Base-by-base conservation (phyloP, 169 alveolate genomes). In the Plasmodium inui region DNA sequence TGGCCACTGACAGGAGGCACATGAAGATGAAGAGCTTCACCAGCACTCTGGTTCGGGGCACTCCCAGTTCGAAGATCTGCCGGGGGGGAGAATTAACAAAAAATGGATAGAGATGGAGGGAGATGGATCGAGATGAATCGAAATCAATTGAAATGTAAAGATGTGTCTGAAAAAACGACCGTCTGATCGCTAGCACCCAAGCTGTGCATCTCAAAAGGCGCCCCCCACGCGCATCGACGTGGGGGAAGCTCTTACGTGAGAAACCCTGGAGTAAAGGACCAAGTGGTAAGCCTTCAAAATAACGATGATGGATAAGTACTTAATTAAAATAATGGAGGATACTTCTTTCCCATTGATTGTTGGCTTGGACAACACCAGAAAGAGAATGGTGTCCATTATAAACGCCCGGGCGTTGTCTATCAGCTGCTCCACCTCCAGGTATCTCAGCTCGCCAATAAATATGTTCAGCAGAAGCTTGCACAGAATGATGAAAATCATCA, bases 311-410 rank as follows among this genome's bases (percentile, higher is more conserved):
- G 96, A 79, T 73, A 97, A 83, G 88, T 85, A 97, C 91, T 96
- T 96, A 44, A 96, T 81, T 53, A 97, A 95, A 46, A 91, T 90
- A 61, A 92, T 79, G 4, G 98, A 91, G 50, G 97, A 94, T 2
- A 97, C 96, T 86, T 97, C 98, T 39, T 86, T 94, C 28, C 97
- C 98, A 81, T 97, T 95, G 70, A 96, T 80, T 8, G 98, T 92
- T 26, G 98, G 98, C 37, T 97, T 97, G 5, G 98, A 95, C 61
- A 97, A 90, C 9, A 97, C 96, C 26, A 97, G 79, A 84, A 97
- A 97, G 32, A 97, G 85, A 5, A 97, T 95, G 1, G 98, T 96
- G 83, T 97, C 98, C 95, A 96, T 93, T 50, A 97, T 85, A 92
- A 97, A 97, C 83, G 94, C 96, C 30, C 98, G 82, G 28, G 97